Base-by-base conservation (phyloP, 179 eudicot species). In the Vitellaria paradoxa region DNA sequence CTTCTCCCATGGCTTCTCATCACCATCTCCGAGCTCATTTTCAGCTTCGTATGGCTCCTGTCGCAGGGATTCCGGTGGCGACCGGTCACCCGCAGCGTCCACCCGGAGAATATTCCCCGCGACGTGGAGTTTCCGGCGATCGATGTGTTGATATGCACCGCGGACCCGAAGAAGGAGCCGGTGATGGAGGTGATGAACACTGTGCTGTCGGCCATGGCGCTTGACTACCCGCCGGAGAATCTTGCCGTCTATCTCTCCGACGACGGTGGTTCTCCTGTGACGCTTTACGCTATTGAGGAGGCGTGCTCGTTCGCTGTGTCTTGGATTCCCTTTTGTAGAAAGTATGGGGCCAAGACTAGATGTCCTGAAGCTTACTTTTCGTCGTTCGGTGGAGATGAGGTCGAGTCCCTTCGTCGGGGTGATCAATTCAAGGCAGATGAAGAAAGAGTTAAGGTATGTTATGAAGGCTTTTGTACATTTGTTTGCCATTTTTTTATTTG, bases 111-210 rank as follows among this genome's bases (percentile, higher is more conserved):
- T 57, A 87, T 88, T 14, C 83, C 84, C 2, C 42, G 18, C 4
- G 78, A 47, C 18, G 76, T 47, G 2, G 77, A 73, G 23, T 70
- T 87, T 14, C 89, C 91, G 4, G 74, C 77, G 46, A 47, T 89
- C 12, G 92, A 89, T 17, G 91, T 89, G 42, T 80, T 89, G 13
- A 59, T 89, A 63, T 89, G 91, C 83, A 89, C 91, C 2, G 89
- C 87, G 9, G 92, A 89, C 53, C 87, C 90, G 1, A 69, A 21
- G 7, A 87, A 75, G 70, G 92, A 89, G 82, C 90, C 92, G 17
- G 74, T 84, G 2, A 12, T 87, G 2, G 83, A 86, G 47, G 90
- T 85, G 14, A 85, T 87, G 88, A 89, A 89, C 85, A 89, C 93
- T 5, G 86, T 88, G 49, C 26, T 89, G 37, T 89, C 93, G 9